A percentile compares a stretch with the other conserved stretches of the same genome.
phyloP scores from a whole-genome alignment of 768 basidiomycete species.

The Hirschioporus abietinus region DNA sequence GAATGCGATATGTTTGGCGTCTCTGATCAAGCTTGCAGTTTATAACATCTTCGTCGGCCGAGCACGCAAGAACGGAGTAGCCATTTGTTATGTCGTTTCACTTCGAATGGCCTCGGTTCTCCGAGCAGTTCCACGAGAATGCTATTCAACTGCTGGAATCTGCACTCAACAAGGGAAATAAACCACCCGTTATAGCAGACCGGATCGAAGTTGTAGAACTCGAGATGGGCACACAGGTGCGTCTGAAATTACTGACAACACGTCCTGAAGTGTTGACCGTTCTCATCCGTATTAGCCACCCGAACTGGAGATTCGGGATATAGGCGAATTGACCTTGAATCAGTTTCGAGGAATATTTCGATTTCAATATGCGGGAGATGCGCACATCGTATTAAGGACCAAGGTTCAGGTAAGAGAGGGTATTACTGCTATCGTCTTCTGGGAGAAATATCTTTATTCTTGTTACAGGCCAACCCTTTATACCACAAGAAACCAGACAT shows the following conservation, averaged over 20 bases:
- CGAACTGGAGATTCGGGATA: conserved; percentile 94
- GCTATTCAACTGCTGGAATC: conserved; percentile 95
- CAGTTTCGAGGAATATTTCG: conserved; percentile 97
- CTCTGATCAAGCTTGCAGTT: neutral
- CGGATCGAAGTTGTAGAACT: conserved; percentile 96
- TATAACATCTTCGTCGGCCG: neutral
- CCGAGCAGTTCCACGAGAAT: conserved; percentile 93
- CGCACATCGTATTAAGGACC: conserved; percentile 78
- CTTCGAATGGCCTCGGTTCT: conserved; percentile 97
- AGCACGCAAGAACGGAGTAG: neutral
- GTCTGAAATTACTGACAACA: conserved; percentile 17
- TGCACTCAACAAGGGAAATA: conserved; percentile 96
- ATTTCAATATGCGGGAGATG: conserved; percentile 91
- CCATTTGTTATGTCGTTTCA: conserved; percentile 65
- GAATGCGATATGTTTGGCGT: neutral
- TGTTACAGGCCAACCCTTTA: conserved; percentile 80
- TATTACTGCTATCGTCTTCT: neutral
- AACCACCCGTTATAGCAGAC: conserved; percentile 96
- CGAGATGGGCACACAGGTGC: conserved; percentile 96
- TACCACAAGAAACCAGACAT: conserved; percentile 91
- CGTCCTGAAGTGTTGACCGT: neutral
- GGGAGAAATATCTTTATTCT: conserved; percentile 7
- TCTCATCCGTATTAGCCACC: conserved; percentile 60
- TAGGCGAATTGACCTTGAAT: conserved; percentile 92
- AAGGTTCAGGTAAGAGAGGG: conserved; percentile 75